Percentiles rank a stretch among this genome's conserved stretches.
Conservation (phyloP, 108 stramenopile species). For the Cyclotella sp. region DNA sequence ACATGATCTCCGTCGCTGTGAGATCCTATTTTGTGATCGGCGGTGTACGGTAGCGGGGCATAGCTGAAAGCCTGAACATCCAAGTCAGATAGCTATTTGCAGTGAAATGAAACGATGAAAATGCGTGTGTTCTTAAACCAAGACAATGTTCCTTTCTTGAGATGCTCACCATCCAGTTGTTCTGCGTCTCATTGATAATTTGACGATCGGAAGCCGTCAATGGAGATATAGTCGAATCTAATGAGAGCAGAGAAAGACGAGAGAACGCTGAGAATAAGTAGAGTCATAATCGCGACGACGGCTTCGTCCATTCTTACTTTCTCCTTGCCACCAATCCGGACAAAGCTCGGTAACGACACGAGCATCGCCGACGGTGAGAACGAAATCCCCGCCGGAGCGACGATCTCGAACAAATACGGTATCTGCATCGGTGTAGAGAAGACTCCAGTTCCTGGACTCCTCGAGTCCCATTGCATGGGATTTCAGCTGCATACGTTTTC, state of each 20-base stretch:
- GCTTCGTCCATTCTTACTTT: constrained; percentile 19
- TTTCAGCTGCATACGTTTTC: constrained; percentile 70
- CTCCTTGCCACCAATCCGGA: constrained; percentile 51
- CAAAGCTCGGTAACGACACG: constrained; percentile 74
- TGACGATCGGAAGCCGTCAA: constrained; percentile 65
- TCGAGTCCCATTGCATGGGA: constrained; percentile 84
- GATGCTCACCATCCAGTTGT: constrained; percentile 68
- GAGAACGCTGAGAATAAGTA: background rate
- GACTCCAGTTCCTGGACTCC: constrained; percentile 72
- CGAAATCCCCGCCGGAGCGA: constrained; percentile 77
- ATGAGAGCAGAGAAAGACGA: background rate
- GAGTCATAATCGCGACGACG: background rate
- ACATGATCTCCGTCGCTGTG: constrained; percentile 43
- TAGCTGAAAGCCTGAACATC: constrained; percentile 94
- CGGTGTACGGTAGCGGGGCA: constrained; percentile 89
- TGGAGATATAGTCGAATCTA: constrained; percentile 83
- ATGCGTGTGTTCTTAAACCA: no score
- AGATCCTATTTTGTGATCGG: constrained; percentile 57
- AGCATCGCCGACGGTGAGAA: constrained; percentile 87
- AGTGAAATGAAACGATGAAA: no score
- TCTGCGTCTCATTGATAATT: constrained; percentile 78
- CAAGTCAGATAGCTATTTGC: constrained; percentile 71
- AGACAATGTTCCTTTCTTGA: no score
- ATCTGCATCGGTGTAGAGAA: constrained; percentile 75
- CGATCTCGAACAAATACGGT: constrained; percentile 79